phyloP scores from a whole-genome alignment of 345 rosid species.

The Brassica juncea region DNA sequence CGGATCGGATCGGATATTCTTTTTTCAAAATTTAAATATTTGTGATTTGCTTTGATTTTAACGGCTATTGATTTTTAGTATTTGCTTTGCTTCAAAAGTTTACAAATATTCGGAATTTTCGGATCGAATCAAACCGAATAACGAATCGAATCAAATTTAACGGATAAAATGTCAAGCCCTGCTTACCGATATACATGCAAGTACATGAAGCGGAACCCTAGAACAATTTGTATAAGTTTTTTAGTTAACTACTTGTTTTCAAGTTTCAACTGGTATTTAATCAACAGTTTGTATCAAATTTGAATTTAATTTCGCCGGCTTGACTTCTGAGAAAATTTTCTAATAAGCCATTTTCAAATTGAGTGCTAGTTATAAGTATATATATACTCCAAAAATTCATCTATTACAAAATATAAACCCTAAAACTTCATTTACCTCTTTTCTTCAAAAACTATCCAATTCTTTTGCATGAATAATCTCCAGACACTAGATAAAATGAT shows the following conservation, averaged over 20 bases:
- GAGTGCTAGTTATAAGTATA: background rate
- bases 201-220: conserved; percentile 8
- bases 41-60: too few relatives aligned
- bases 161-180: too few relatives aligned
- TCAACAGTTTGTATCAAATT: background rate
- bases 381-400: background rate
- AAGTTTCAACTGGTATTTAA: background rate
- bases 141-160: too few relatives aligned
- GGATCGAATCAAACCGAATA: too few relatives aligned
- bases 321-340: background rate
- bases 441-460: background rate
- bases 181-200: background rate
- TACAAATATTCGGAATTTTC: too few relatives aligned
- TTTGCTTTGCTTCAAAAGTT: too few relatives aligned
- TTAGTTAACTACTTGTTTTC: background rate
- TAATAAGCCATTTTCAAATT: background rate
- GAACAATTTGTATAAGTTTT: background rate
- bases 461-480: background rate
- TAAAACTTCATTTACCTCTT: conserved; percentile 8
- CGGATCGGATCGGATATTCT: too few relatives aligned
- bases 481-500: background rate
- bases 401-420: background rate
- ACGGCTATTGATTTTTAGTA: too few relatives aligned
- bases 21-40: too few relatives aligned
- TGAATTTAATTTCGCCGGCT: background rate